Evolutionary conservation across 495 filamentous ascomycete species (phyloP).

Genomic region (Umbilicaria muhlenbergii): DNA sequence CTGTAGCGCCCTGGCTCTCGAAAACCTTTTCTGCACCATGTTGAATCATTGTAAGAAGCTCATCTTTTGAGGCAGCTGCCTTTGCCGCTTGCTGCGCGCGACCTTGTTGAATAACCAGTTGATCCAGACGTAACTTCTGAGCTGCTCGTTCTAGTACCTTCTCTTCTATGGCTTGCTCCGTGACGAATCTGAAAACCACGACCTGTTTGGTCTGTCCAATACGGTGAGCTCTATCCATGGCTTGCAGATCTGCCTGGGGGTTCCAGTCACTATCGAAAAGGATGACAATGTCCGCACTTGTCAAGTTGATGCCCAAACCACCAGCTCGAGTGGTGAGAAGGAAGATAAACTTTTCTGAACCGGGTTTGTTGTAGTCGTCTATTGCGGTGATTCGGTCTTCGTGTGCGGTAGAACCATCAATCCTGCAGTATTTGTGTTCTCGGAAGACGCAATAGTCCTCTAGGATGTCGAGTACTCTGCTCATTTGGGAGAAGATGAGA

Average conservation of each 20-base stretch:
- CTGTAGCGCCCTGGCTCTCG: constrained; percentile 45
- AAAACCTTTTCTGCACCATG: constrained; percentile 95
- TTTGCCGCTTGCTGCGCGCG: constrained; percentile 84
- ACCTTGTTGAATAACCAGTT: constrained; percentile 98
- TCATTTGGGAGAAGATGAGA: constrained; percentile 99
- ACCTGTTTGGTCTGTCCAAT: constrained; percentile 99
- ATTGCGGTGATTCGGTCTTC: constrained; percentile 97
- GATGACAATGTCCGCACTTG: constrained; percentile 87
- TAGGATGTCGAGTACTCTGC: constrained; percentile 86
- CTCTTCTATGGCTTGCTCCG: constrained; percentile 95
- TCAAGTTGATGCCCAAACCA: constrained; percentile 97
- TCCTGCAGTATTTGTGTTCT: constrained; percentile 89
- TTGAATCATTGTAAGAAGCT: constrained; percentile 95
- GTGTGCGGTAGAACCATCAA: constrained; percentile 93
- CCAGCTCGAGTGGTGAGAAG: constrained; percentile 93
- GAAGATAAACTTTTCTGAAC: constrained; percentile 94
- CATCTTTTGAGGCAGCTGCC: constrained; percentile 82
- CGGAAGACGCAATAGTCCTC: constrained; percentile 98
- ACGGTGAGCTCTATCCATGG: constrained; percentile 96
- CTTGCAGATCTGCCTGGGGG: constrained; percentile 93
- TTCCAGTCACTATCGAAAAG: constrained; percentile 99
- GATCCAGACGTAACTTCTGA: constrained; percentile 92
- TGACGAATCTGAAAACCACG: constrained; percentile 88
- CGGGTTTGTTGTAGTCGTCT: constrained; percentile 94
- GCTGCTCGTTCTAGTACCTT: constrained; percentile 96